Evolutionary conservation across 768 basidiomycete species (phyloP).

Genomic region (Suillus fuscotomentosus): DNA sequence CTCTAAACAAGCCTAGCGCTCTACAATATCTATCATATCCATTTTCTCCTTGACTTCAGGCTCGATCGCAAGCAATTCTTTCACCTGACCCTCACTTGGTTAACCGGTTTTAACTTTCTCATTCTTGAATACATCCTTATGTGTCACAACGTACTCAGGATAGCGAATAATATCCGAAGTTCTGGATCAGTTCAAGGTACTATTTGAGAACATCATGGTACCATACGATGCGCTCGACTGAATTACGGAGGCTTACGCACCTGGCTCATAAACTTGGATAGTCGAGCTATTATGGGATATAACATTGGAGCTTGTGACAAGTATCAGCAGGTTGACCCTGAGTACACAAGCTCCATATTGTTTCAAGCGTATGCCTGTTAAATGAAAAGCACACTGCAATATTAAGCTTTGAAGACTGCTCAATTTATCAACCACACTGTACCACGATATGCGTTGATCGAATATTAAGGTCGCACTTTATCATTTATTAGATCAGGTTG

Average conservation of each 20-base stretch:
- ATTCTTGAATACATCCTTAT: slow-evolving; percentile 64
- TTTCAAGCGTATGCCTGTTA: too few relatives aligned
- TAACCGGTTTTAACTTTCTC: slow-evolving; percentile 75
- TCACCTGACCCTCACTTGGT: slow-evolving; percentile 40
- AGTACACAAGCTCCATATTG: not conserved
- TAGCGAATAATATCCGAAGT: slow-evolving; percentile 89
- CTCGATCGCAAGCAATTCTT: slow-evolving; percentile 58
- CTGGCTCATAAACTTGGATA: slow-evolving; percentile 26
- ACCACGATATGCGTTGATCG: not conserved
- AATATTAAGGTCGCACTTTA: not conserved
- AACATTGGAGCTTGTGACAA: not conserved
- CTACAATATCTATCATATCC: slow-evolving; percentile 63
- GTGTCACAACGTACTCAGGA: slow-evolving; percentile 87
- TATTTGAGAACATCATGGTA: not conserved
- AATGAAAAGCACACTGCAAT: too few relatives aligned
- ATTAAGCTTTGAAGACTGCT: too few relatives aligned
- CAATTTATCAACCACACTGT: not conserved
- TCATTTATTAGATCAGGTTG: not conserved
- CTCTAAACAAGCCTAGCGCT: slow-evolving; percentile 42
- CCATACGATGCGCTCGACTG: slow-evolving; percentile 13
- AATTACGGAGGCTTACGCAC: slow-evolving; percentile 41
- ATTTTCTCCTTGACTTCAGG: slow-evolving; percentile 51
- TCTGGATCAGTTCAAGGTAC: slow-evolving; percentile 85
- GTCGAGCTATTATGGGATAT: not conserved
- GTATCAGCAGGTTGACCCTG: not conserved